These are phyloP conservation scores for Cicer cuneatum DNA, from an alignment of 306 rosid species.

Conservation along the genomic window DNA sequence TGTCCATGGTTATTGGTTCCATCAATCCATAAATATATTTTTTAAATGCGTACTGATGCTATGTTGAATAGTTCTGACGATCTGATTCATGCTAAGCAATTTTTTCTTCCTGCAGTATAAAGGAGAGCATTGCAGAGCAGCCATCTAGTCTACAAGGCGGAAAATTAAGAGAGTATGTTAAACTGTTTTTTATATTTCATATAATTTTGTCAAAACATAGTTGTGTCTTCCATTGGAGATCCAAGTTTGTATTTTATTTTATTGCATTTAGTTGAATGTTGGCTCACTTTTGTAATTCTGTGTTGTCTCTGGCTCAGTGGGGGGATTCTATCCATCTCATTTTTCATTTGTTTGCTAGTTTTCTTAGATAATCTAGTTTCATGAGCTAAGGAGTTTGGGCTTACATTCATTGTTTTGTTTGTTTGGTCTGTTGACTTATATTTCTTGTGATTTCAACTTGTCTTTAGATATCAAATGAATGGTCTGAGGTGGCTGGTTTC, in stretches of 20 bases:
- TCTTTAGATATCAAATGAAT: conserved; percentile 94
- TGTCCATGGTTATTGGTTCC: conserved; percentile 40
- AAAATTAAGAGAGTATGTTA: conserved; percentile 92
- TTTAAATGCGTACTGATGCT: background rate
- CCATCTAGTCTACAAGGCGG: conserved; percentile 81
- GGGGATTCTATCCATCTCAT: conserved; percentile 32
- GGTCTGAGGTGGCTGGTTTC: conserved; percentile 99
- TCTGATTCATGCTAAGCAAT: conserved; percentile 34
- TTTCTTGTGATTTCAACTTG: conserved; percentile 46
- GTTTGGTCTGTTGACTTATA: conserved; percentile 25
- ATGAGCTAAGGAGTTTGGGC: conserved; percentile 26
- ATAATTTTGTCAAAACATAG: conserved; percentile 1
- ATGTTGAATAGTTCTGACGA: conserved; percentile 6
- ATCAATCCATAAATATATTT: conserved; percentile 30
- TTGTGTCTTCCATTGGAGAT: conserved; percentile 34
- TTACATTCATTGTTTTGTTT: conserved; percentile 8
- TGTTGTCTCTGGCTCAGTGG: background rate
- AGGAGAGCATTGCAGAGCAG: conserved; percentile 93
- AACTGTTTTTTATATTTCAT: conserved; percentile 29
- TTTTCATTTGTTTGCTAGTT: conserved; percentile 9
- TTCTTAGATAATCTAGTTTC: conserved; percentile 36
- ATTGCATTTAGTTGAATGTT: conserved; percentile 21
- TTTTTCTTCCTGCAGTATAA: conserved; percentile 66
- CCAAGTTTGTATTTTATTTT: conserved; percentile 26
- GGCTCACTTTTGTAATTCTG: conserved; percentile 23